Evolutionary conservation across 176 grass and related monocot species (phyloP), one percentile per base, ranked within the genome.

Genomic region (Bolboschoenus planiculmis): DNA sequence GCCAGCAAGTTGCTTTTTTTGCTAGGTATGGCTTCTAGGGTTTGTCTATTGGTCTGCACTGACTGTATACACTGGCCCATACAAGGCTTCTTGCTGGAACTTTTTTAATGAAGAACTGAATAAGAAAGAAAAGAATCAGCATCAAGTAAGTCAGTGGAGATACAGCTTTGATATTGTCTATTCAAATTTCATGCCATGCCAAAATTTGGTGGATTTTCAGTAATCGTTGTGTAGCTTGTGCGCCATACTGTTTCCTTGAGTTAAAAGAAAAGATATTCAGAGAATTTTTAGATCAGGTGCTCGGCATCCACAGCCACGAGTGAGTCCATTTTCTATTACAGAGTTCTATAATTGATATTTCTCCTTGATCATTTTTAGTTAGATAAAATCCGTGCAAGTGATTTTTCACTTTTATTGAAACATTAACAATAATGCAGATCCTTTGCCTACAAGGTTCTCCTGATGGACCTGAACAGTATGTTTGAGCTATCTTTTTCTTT

Each of bases 391-490:
- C 13, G 66, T 82, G 2, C 56, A 44, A 30, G 35, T 89, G 15
- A 68, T 80, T 3, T 84, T 53, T 50, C 24, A 56, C 23, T 26
- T 78, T 57, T 37, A 55, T 57, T 81, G 15, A 50, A 86, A 68
- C 81, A 83, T 68, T 84, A 58, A 85, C 77, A 84, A 79, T 66
- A 44, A 50, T 88, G 71, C 87, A 98, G 95, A 98, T 98, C 88
- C 78, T 98, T 47, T 98, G 92, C 75, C 78, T 98, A 83, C 95
- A 98, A 85, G 92, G 92, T 37, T 98, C 95, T 91, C 90, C 87
- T 71, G 95, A 98, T 84, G 92, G 95, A 82, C 95, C 95, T 85
- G 95, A 97, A 92, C 95, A 97, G 95, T 97, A 97, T 11, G 87
- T 53, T 3, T 26, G 40, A 27, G 39, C 50, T 61, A 40, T 84